Conservation (phyloP, 2,329 filamentous ascomycete species). For the Stagonosporopsis chrysanthemi region DNA sequence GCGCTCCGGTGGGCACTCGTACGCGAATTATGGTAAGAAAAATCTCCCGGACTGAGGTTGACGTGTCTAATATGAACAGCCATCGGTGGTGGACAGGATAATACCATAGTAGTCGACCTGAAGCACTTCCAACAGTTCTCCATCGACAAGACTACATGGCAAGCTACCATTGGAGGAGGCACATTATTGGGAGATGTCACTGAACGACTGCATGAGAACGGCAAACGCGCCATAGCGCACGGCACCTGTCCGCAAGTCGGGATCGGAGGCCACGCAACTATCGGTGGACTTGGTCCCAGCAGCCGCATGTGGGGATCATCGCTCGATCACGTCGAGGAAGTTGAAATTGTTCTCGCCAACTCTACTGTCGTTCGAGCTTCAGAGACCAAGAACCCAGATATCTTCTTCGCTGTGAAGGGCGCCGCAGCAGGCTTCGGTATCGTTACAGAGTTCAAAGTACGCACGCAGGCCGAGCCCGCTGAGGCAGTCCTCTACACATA, state of each 20-base stretch:
- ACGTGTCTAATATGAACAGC: constrained; percentile 32
- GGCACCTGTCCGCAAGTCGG: constrained; percentile 52
- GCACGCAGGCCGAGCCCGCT: constrained; percentile 45
- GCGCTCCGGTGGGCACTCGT: constrained; percentile 71
- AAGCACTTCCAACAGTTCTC: constrained; percentile 57
- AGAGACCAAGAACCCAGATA: constrained; percentile 45
- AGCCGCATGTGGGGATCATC: constrained; percentile 45
- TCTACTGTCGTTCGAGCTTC: constrained; percentile 51
- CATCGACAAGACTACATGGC: constrained; percentile 53
- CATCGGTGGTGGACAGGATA: constrained; percentile 57
- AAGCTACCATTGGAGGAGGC: constrained; percentile 59
- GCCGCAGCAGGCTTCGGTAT: constrained; percentile 55
- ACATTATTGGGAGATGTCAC: constrained; percentile 55
- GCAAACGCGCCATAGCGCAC: constrained; percentile 56
- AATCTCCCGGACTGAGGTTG: not conserved
- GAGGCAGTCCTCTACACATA: constrained; percentile 46
- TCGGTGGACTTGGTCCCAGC: constrained; percentile 46
- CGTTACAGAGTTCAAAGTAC: constrained; percentile 51
- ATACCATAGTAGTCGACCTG: constrained; percentile 59
- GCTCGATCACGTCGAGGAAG: constrained; percentile 46
- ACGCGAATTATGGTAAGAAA: constrained; percentile 56
- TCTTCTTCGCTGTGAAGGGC: constrained; percentile 54
- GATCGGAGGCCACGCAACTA: constrained; percentile 48
- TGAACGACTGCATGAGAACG: constrained; percentile 44
- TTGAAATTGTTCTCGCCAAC: constrained; percentile 51